Conservation (phyloP, 306 rosid species). For the Acmispon strigosus region DNA sequence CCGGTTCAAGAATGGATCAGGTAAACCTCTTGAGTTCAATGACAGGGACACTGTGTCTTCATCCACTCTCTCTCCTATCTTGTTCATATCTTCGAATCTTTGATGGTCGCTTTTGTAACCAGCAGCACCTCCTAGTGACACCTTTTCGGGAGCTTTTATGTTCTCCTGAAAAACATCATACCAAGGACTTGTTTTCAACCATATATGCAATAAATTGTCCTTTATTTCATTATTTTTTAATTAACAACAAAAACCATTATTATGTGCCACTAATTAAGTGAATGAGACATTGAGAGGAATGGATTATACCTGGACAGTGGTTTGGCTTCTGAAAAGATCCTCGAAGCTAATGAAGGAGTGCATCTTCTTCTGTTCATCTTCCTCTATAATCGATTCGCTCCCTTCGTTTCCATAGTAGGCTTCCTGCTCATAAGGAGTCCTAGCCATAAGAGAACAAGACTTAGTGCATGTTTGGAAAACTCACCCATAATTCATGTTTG, state of each 20-base stretch:
- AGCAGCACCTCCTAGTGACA: conserved; percentile 11
- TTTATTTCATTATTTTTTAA: not conserved
- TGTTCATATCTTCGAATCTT: conserved; percentile 14
- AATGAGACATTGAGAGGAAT: conserved; percentile 11
- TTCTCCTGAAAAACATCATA: conserved; percentile 26
- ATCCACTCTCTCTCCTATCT: not conserved
- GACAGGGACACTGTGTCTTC: conserved; percentile 35
- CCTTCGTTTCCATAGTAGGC: conserved; percentile 14
- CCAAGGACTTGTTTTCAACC: not conserved
- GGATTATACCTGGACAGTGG: conserved; percentile 33
- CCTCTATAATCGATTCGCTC: not conserved
- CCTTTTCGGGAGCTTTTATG: conserved; percentile 5
- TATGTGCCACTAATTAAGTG: no score
- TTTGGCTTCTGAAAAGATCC: conserved; percentile 38
- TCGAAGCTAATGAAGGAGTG: conserved; percentile 50
- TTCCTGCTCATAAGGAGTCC: conserved; percentile 35
- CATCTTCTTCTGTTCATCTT: conserved; percentile 30
- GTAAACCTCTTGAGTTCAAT: conserved; percentile 24
- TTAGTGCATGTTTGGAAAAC: no score
- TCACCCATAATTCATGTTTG: no score
- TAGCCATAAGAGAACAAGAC: conserved; percentile 10
- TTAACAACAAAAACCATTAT: no score
- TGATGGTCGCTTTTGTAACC: conserved; percentile 18
- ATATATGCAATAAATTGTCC: not conserved
- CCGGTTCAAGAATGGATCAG: conserved; percentile 19